Percentiles rank a stretch among this genome's conserved stretches.
These are phyloP conservation scores for Gossypium australe DNA, from an alignment of 345 rosid species.

Conservation along the genomic window DNA sequence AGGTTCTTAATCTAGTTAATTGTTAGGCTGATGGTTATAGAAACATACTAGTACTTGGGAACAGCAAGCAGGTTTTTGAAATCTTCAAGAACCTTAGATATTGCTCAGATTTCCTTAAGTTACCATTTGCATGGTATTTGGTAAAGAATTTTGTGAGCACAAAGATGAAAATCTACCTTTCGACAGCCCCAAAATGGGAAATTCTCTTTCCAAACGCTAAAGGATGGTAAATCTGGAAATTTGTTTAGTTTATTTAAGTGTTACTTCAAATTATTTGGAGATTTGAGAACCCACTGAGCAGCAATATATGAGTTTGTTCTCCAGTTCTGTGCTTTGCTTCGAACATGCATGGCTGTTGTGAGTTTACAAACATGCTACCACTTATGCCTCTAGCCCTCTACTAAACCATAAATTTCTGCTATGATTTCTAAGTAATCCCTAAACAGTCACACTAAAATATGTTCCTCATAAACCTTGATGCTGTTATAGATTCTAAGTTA, in stretches of 20 bases:
- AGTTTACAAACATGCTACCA: not conserved
- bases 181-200: not conserved
- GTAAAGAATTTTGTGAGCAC: not conserved
- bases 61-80: not conserved
- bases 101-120: not conserved
- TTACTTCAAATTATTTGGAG: not conserved
- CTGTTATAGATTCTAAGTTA: constrained; percentile 4
- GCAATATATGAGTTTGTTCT: not conserved
- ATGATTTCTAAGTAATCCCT: constrained; percentile 2
- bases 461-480: not conserved
- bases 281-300: not conserved
- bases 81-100: not conserved
- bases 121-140: not conserved
- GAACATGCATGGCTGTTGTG: not conserved
- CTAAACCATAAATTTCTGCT: not conserved
- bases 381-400: not conserved
- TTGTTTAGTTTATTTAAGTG: constrained; percentile 9
- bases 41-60: not conserved
- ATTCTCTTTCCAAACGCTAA: not conserved
- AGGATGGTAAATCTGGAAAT: constrained; percentile 1
- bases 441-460: not conserved
- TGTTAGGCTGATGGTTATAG: not conserved
- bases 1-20: not conserved
- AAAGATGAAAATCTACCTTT: not conserved
- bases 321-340: not conserved